Evolutionary conservation across 2,329 filamentous ascomycete species (phyloP).

Genomic region (Calonectria montana): DNA sequence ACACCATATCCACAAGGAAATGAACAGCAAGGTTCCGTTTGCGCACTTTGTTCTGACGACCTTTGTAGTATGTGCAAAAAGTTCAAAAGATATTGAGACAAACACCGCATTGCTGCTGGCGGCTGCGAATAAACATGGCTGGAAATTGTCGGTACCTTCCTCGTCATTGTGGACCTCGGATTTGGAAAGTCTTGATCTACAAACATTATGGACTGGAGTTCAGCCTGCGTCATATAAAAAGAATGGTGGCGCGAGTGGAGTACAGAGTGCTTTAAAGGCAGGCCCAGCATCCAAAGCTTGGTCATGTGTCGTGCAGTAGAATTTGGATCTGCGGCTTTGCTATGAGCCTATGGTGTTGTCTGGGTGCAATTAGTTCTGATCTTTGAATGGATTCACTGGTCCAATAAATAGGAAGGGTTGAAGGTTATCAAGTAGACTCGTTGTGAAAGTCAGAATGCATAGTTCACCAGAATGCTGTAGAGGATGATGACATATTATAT

Average conservation of each 20-base stretch:
- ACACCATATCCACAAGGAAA: neutral
- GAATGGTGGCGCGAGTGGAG: neutral
- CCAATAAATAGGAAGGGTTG: too few species aligned
- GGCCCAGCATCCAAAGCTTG: neutral
- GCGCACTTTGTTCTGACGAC: neutral
- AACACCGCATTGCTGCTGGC: neutral
- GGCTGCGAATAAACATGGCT: neutral
- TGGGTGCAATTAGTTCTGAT: neutral
- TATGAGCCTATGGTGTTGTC: too few species aligned
- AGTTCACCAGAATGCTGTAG: too few species aligned
- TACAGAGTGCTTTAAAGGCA: too few species aligned
- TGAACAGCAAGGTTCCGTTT: neutral
- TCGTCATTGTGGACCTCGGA: neutral
- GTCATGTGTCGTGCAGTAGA: neutral
- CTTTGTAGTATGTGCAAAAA: neutral
- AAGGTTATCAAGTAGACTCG: too few species aligned
- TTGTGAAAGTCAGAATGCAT: too few species aligned
- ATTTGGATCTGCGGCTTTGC: too few species aligned
- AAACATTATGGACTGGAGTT: neutral
- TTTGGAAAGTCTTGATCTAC: neutral
- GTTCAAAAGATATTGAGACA: neutral
- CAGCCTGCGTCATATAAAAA: neutral
- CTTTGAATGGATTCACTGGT: too few species aligned
- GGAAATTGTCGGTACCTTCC: neutral
- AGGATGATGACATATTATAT: too few species aligned